These are phyloP conservation scores for Cordia subcordata DNA, from an alignment of 257 asterid species.

Conservation along the genomic window DNA sequence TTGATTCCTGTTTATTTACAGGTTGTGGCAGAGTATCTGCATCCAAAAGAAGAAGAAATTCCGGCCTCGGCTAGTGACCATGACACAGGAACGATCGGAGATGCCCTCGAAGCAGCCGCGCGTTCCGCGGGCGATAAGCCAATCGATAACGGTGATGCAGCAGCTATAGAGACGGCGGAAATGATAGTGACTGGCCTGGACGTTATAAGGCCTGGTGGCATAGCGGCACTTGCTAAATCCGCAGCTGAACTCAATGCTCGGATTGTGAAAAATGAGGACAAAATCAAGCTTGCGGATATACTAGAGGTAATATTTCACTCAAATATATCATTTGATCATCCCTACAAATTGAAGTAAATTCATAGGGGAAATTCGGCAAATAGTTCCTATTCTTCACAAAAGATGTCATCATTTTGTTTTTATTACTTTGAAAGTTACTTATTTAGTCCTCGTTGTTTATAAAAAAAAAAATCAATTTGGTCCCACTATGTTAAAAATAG, in stretches of 20 bases:
- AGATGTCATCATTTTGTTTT: too few species aligned
- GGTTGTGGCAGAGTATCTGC: slow-evolving; percentile 2
- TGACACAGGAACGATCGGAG: slow-evolving; percentile 45
- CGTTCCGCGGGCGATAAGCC: not conserved
- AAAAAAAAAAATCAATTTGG: too few species aligned
- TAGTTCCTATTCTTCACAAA: too few species aligned
- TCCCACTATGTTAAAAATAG: too few species aligned
- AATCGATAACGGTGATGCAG: not conserved
- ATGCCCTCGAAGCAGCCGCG: slow-evolving; percentile 53
- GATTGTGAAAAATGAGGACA: slow-evolving; percentile 24
- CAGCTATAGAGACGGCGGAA: not conserved
- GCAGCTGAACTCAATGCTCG: slow-evolving; percentile 36
- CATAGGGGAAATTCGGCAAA: too few species aligned
- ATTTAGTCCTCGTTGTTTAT: too few species aligned
- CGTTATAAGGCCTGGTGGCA: slow-evolving; percentile 26
- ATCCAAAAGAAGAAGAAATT: slow-evolving; percentile 13
- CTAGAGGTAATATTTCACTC: slow-evolving; percentile 20
- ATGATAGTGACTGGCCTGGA: too few species aligned
- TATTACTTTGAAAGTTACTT: too few species aligned
- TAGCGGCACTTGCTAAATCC: slow-evolving; percentile 41
- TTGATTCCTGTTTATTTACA: too few species aligned
- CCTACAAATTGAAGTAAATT: too few species aligned
- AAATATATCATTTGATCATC: too few species aligned
- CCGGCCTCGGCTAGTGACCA: slow-evolving; percentile 6
- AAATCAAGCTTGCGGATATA: slow-evolving; percentile 43